Evolutionary conservation across 768 basidiomycete genomes (phyloP), one percentile per base, ranked within the genome.

Genomic region (Hirschioporus abietinus): DNA sequence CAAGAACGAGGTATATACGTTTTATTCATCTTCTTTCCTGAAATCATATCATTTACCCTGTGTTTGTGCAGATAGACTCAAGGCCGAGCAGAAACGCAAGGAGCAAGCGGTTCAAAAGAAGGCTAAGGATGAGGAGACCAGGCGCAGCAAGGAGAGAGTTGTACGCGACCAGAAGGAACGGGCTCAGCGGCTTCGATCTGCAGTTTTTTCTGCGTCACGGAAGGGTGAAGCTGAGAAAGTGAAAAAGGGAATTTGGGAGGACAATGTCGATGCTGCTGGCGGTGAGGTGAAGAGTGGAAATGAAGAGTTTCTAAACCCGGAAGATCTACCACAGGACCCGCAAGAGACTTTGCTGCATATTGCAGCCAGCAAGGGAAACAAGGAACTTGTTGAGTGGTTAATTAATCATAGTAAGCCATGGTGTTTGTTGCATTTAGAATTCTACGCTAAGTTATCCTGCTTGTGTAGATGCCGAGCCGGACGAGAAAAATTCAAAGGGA

Each of bases 301-400:
- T 70, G 82, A 84, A 60, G 79, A 78, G 64, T 86, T 86, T 70
- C 80, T 86, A 60, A 75, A 80, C 67, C 68, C 52, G 12, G 68
- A 69, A 4, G 42, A 20, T 3, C 42, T 52, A 3, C 84, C 85
- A 12, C 70, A 79, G 66, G 89, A 91, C 75, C 80, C 79, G n/a
- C 76, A 78, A 69, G 87, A 92, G 76, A 90, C 90, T 52, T 78
- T 93, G 12, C 74, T 88, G 65, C 91, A 92, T 71, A 89, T 93
- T 66, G 87, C 85, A 63, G 80, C 83, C 1, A 76, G 74, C 65
- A 78, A 80, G 65, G 88, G 86, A 10, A 83, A 92, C 75, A 70
- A 76, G 7, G 83, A 82, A 24, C 76, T 93, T 64, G 81, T 89
- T 8, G 74, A 84, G 70, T 92, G 90, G 90, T 82, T 93, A 15